Percentiles rank a stretch among this genome's conserved stretches.
Conservation (phyloP, 2,329 filamentous ascomycete species). For the Penicillium sp. region DNA sequence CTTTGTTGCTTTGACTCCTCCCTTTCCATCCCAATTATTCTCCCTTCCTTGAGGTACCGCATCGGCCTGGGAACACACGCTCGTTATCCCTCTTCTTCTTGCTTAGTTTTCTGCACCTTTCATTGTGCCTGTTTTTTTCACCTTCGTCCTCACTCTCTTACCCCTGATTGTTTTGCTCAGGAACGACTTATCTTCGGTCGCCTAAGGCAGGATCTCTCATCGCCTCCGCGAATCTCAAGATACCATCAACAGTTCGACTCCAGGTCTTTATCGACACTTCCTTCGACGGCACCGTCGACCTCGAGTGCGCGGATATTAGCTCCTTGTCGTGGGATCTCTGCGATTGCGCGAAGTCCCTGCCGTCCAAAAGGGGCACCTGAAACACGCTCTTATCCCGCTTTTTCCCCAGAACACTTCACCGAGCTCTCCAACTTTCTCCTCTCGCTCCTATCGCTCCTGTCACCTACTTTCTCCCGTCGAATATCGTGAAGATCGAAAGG, state of each 20-base stretch:
- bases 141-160: constrained; percentile 12
- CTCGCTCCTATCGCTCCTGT: constrained; percentile 8
- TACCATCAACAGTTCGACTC: neutral
- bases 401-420: constrained; percentile 18
- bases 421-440: constrained; percentile 11
- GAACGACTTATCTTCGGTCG: neutral
- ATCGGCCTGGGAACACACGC: constrained; percentile 20
- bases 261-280: neutral
- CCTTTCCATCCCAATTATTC: constrained; percentile 10
- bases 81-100: constrained; percentile 17
- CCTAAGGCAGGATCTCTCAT: neutral
- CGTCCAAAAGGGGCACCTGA: constrained; percentile 28
- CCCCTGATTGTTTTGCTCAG: constrained; percentile 10
- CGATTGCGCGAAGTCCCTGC: constrained; percentile 22
- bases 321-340: constrained; percentile 11
- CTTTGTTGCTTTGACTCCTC: constrained; percentile 16
- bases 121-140: constrained; percentile 10
- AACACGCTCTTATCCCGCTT: constrained; percentile 25
- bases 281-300: neutral
- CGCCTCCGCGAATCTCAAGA: neutral
- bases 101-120: constrained; percentile 13
- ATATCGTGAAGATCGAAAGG: constrained; percentile 27
- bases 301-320: neutral
- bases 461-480: neutral
- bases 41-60: constrained; percentile 17